Base-by-base conservation (phyloP, 768 basidiomycete species). In the Boletus vermiculosoides region DNA sequence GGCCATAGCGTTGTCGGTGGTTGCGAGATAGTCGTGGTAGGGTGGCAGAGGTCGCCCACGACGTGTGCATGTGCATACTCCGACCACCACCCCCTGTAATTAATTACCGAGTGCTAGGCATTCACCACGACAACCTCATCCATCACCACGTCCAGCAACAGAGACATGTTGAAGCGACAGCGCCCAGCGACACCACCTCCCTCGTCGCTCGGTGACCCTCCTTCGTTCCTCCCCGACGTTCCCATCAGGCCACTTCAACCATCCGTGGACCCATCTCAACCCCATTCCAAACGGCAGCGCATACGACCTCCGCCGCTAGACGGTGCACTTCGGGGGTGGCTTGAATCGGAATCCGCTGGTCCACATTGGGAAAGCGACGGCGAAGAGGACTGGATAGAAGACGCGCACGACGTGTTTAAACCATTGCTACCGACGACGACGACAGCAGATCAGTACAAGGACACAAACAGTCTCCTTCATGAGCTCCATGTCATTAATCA, bases 401-500 rank as follows among this genome's bases (percentile, higher is more conserved):
- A 64, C 8, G 72, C 69, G 18, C 69, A 73, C 33, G 75, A 74
- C 39, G 72, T 75, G 41, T 72, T 70, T 20, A 65, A 72, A 37
- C 40, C 45, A 37, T 57, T 46, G 5, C 30, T 49, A 34, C 64
- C 37, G 45, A 33, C 50, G 16, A 28, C 50, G 10, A 41, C 47
- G 41, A 53, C 59, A 44, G 57, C 69, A 13, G 70, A 68, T 47
- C 73, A 63, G 73, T 92, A 92, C 74, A 80, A 80, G 66, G 73
- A 76, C 33, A 75, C 81, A 54, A 92, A 92, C 71, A 79, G 62
- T 46, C 73, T 88, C 60, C 80, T 92, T 37, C 83, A 87, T 55
- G 84, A 90, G 63, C 68, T 91, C 50, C 90, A 92, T 63, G 77
- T 83, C 39, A 77, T 86, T 23, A 79, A 87, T 61, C 83, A 87